These are phyloP conservation scores for Camelina neglecta DNA, from an alignment of 345 rosid species.

Conservation along the genomic window DNA sequence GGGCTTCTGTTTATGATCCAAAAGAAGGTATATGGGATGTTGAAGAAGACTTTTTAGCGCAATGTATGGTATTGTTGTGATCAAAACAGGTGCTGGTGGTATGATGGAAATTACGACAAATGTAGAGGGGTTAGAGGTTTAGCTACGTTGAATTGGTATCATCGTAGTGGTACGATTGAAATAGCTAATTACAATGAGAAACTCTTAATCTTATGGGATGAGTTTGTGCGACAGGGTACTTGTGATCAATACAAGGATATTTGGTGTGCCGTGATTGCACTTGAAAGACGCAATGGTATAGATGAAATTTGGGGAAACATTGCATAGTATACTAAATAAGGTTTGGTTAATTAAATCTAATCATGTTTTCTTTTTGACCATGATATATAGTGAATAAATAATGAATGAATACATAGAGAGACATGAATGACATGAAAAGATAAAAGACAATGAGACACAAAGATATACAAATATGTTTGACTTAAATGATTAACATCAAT, in stretches of 20 bases:
- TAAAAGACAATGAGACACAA: not conserved
- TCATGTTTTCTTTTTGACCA: not conserved
- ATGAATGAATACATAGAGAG: not conserved
- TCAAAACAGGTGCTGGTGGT: not conserved
- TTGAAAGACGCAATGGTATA: too few relatives aligned
- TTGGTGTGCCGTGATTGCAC: too few relatives aligned
- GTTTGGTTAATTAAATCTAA: not conserved
- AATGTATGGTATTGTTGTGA: not conserved
- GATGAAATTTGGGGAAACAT: too few relatives aligned
- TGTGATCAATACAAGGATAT: not conserved
- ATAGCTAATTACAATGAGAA: not conserved
- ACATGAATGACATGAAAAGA: not conserved
- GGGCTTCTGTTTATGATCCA: not conserved
- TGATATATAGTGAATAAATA: not conserved
- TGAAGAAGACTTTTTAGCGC: too few relatives aligned
- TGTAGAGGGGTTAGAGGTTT: not conserved
- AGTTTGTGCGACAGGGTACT: not conserved
- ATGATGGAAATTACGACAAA: not conserved
- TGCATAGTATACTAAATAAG: not conserved
- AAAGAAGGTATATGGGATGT: not conserved
- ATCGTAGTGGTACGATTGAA: not conserved
- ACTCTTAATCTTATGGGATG: not conserved
- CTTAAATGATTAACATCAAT: not conserved
- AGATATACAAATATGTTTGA: not conserved
- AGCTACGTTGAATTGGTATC: not conserved